Evolutionary conservation across 495 filamentous ascomycete genomes (phyloP), one percentile per base, ranked within the genome.

Genomic region (Xylaria palmicola): DNA sequence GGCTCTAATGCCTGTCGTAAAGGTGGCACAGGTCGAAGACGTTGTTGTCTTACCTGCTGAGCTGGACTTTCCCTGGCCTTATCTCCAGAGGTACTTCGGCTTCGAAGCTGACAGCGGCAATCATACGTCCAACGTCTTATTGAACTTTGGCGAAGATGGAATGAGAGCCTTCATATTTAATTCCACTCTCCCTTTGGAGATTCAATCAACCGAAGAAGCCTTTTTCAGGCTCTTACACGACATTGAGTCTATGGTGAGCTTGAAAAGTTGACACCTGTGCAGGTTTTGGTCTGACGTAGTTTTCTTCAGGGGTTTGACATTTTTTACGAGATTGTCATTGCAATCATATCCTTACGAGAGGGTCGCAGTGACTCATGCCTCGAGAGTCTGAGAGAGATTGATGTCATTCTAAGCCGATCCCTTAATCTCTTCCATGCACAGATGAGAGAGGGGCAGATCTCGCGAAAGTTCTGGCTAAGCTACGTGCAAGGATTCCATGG

Each of bases 401-500:
- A 49, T 49, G 27, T 4, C 2, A 30, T 8, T 4, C 26, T 49
- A n/a, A 10, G 45, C n/a, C 6, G 6, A 27, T 5, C 19, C 8
- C 19, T 49, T 27, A n/a, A n/a, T 3, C 45, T 29, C 24, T 49
- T 49, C 26, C 15, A 49, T 15, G 4, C 6, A 30, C 15, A 20
- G 52, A 56, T 29, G 68, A 71, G 20, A 44, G 19, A 67, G 51
- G 37, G 58, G 1, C 52, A 63, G 13, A 68, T 81, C 9, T 68
- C 74, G 1, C 61, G 56, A 0, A 55, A 61, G 1, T 67, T 72
- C 4, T 81, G 76, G 73, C 29, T 77, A 64, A 57, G 48, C 34
- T 69, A 75, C 43, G 71, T 79, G 0, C 78, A 79, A 62, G 75
- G 78, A 5, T 77, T 79, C 39, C 73, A 72, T 22, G 77, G 68